Base-by-base conservation (phyloP, 192 early-diverging fungal species). In the Gorgonomyces haynaldii region DNA sequence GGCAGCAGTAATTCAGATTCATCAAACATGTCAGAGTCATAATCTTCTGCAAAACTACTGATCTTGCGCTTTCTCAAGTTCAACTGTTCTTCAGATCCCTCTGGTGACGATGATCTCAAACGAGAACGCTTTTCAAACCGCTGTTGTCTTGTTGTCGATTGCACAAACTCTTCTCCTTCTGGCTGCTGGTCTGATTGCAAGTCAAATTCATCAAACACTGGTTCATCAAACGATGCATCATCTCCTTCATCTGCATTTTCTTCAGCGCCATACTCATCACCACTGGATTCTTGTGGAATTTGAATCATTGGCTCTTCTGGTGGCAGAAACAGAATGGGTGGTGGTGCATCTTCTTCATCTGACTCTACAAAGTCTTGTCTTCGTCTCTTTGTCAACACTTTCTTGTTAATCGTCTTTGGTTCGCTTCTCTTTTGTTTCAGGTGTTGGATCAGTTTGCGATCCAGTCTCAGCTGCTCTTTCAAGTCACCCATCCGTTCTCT, bases 241-340 rank as follows among this genome's bases (percentile, higher is more conserved):
- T 49, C 46, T 41, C 9, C 10, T 41, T 20, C 39, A 7, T 42
- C 56, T 8, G 26, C 45, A 10, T 36, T 42, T 17, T 61, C 54
- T 28, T 38, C 54, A 41, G 42, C n/a, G n/a, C n/a, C 38, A 34
- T 52, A 62, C 41, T 62, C 60, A 37, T 62, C 60, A 4, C 60
- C 60, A 39, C 53, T 56, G 2, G 60, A 62, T 22, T 37, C 45
- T 25, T 40, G 60, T n/a, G 41, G 43, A 49, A 36, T 24, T 19
- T 28, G 26, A 21, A 8, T 16, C 34, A 61, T 54, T 20, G 36
- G 28, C 22, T 54, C 47, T 22, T 4, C 12, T 4, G 17, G 29
- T 13, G 13, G 19, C 36, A 40, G 56, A 13, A 31, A 25, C 37
- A 44, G 42, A 24, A 50, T 50, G 0, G 20, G 16, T n/a, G n/a